Base-by-base conservation (phyloP, 2,329 filamentous ascomycete species). In the Hymenoscyphus linearis region DNA sequence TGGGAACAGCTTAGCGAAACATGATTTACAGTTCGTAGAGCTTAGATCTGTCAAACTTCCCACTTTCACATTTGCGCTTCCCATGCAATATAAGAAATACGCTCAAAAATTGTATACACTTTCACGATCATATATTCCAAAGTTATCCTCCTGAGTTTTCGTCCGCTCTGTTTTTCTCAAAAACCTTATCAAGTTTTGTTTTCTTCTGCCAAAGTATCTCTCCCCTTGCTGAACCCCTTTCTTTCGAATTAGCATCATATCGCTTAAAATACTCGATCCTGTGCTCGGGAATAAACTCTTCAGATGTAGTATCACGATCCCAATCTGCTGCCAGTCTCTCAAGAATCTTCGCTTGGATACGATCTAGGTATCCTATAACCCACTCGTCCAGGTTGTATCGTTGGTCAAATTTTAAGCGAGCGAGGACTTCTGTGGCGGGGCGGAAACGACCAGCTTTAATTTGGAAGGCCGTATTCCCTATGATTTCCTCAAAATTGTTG, bases 251-350 rank as follows among this genome's bases (percentile, higher is more conserved):
- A 81, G 74, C 67, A 86, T 75, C 18, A 81, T 71, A 4, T 68
- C 69, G 36, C 71, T 79, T 83, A 68, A 87, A 87, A 70, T 85
- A 86, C 60, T 85, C 69, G 64, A 87, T 84, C 16, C 85, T 77
- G 68, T 87, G 84, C 72, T 86, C 82, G 6, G 85, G 85, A 60
- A 88, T 86, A 67, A 86, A 88, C 71, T 87, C 85, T 62, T 87
- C 83, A 65, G 87, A 81, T 35, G 84, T 68, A 7, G 61, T 61
- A 12, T 69, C 66, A 3, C 25, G 56, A 3, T 58, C 58, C 67
- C 67, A 69, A 12, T 59, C 52, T 14, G 27, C 55, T 0, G 61
- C 67, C 0, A 58, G 47, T 47, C 65, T 68, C 36, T 67, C 65
- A 52, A 63, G 25, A 5, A 64, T 52, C 27, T 31, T 53, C 2